Conservation (phyloP, 352 stramenopile species). For the Phytophthora kernoviae region DNA sequence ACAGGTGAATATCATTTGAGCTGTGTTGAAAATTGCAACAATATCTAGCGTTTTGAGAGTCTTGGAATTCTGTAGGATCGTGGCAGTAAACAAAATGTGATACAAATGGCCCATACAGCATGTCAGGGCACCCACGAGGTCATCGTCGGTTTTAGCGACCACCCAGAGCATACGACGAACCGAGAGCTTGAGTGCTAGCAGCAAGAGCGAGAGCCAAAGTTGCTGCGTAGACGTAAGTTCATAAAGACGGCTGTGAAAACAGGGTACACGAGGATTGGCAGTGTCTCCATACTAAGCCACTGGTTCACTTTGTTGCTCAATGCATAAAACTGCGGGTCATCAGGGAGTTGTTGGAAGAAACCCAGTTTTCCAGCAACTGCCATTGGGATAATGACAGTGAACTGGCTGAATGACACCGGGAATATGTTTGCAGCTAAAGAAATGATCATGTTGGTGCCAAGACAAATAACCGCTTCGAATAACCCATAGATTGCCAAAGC, state of each 20-base stretch:
- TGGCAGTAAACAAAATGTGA: slow-evolving; percentile 48
- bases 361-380: slow-evolving; percentile 1
- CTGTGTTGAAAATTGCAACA: slow-evolving; percentile 28
- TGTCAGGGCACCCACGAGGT: slow-evolving; percentile 36
- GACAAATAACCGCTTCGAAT: slow-evolving; percentile 16
- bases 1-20: slow-evolving; percentile 39
- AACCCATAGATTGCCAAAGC: slow-evolving; percentile 11
- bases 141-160: slow-evolving; percentile 28
- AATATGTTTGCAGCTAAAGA: slow-evolving; percentile 25
- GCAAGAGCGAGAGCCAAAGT: slow-evolving; percentile 34
- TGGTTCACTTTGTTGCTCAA: slow-evolving; percentile 31
- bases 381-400: slow-evolving; percentile 18
- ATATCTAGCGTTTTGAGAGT: slow-evolving; percentile 33
- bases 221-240: slow-evolving; percentile 29
- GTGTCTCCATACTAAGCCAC: slow-evolving; percentile 21
- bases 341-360: slow-evolving; percentile 7
- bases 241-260: slow-evolving; percentile 43
- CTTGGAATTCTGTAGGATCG: slow-evolving; percentile 50
- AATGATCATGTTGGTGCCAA: slow-evolving; percentile 20
- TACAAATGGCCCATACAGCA: slow-evolving; percentile 41
- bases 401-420: slow-evolving; percentile 34
- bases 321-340: slow-evolving; percentile 9
- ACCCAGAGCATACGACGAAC: slow-evolving; percentile 28
- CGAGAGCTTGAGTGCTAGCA: slow-evolving; percentile 41
- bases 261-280: slow-evolving; percentile 41